phyloP scores from a whole-genome alignment of 306 rosid species.

The Glycine soja region DNA sequence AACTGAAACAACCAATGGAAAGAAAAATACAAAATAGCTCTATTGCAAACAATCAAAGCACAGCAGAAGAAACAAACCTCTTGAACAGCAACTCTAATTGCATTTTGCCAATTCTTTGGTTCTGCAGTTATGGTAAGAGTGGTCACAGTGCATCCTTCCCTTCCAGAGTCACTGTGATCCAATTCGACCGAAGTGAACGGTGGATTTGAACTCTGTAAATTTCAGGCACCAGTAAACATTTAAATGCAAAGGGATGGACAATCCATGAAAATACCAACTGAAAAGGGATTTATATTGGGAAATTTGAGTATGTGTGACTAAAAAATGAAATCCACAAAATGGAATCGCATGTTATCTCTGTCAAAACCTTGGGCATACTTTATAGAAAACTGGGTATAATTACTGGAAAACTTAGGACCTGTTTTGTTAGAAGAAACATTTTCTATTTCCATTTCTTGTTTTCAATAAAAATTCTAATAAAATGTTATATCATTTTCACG shows the following conservation, averaged over 20 bases:
- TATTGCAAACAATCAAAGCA: conserved; percentile 28
- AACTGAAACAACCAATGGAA: conserved; percentile 35
- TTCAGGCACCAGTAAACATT: conserved; percentile 45
- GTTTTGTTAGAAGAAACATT: not conserved
- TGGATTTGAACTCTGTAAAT: conserved; percentile 94
- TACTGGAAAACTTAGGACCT: not conserved
- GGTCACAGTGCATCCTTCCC: conserved; percentile 99
- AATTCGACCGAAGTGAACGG: conserved; percentile 97
- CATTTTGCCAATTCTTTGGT: conserved; percentile 92
- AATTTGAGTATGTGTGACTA: conserved; percentile 7
- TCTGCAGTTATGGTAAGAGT: conserved; percentile 97
- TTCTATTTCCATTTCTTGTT: not conserved
- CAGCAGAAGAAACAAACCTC: conserved; percentile 71
- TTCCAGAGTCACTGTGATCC: conserved; percentile 99
- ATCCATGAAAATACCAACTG: conserved; percentile 26
- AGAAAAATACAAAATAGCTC: conserved; percentile 18
- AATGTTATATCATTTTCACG: not conserved
- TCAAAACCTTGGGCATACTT: conserved; percentile 34
- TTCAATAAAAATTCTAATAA: not conserved
- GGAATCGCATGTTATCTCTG: conserved; percentile 10
- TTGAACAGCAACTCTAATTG: conserved; percentile 95
- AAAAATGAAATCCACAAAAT: conserved; percentile 8
- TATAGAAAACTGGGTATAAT: conserved; percentile 8
- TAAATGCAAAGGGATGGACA: conserved; percentile 33
- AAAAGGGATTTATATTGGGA: conserved; percentile 13